Evolutionary conservation across 1,284 basidiomycete species (phyloP).

Genomic region (Coniferiporia sulphurascens): DNA sequence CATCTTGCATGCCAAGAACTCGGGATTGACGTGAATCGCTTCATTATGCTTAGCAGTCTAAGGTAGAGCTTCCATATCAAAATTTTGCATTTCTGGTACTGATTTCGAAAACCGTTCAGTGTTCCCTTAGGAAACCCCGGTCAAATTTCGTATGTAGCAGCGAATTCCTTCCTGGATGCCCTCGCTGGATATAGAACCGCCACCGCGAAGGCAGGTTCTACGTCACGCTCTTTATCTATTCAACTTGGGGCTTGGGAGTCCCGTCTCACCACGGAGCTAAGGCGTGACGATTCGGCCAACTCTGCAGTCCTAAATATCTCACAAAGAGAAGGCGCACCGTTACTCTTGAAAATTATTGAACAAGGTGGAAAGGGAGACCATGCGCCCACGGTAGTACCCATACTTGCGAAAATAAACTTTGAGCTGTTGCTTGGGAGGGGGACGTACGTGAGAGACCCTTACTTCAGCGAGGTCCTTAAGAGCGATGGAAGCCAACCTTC

Average conservation of each 20-base stretch:
- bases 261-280: slow-evolving; percentile 8
- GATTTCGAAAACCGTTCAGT: slow-evolving; percentile 17
- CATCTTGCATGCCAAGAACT: slow-evolving; percentile 27
- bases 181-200: slow-evolving; percentile 27
- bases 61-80: slow-evolving; percentile 22
- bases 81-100: neutral
- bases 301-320: slow-evolving; percentile 18
- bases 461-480: neutral
- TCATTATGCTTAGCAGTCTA: slow-evolving; percentile 29
- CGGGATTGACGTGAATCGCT: slow-evolving; percentile 26
- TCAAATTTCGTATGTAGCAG: slow-evolving; percentile 28
- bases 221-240: slow-evolving; percentile 26
- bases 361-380: neutral
- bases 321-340: slow-evolving; percentile 26
- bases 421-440: slow-evolving; percentile 18
- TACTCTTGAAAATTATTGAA: neutral
- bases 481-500: neutral
- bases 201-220: neutral
- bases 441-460: neutral
- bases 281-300: neutral
- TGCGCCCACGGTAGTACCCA: neutral
- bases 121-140: slow-evolving; percentile 30
- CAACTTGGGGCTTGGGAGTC: slow-evolving; percentile 30
- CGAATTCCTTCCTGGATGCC: slow-evolving; percentile 30
- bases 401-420: neutral